Evolutionary conservation across 192 early-diverging fungal species (phyloP).

Genomic region (Lobosporangium transversale): DNA sequence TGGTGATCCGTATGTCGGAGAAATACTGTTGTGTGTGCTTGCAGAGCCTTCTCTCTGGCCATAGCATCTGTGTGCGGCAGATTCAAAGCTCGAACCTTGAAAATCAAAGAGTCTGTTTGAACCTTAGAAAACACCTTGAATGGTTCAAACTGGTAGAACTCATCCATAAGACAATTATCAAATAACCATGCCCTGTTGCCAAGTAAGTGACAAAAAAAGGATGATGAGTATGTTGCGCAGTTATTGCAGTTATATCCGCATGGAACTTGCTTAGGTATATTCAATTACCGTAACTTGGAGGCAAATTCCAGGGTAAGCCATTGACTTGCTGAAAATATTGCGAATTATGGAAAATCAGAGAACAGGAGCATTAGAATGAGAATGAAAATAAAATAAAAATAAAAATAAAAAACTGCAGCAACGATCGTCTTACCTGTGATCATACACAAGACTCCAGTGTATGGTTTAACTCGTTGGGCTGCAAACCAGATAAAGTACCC

Average conservation of each 20-base stretch:
- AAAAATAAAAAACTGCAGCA: too few species aligned
- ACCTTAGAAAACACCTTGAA: slow-evolving; percentile 70
- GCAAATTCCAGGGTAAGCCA: slow-evolving; percentile 70
- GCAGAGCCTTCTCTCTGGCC: background rate
- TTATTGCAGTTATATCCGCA: too few species aligned
- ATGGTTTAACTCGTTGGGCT: slow-evolving; percentile 58
- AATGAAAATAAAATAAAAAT: background rate
- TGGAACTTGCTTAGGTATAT: background rate
- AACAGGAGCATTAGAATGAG: background rate
- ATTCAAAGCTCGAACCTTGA: slow-evolving; percentile 53
- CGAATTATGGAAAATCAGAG: background rate
- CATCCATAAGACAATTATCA: slow-evolving; percentile 58
- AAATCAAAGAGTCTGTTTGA: slow-evolving; percentile 69
- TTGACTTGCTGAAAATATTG: slow-evolving; percentile 64
- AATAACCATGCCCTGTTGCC: slow-evolving; percentile 61
- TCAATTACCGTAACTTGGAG: slow-evolving; percentile 55
- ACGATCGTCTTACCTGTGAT: slow-evolving; percentile 65
- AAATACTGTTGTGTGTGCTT: slow-evolving; percentile 48
- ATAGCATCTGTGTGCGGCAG: background rate
- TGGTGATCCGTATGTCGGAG: slow-evolving; percentile 58
- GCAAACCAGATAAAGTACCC: slow-evolving; percentile 70
- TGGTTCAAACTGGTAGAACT: slow-evolving; percentile 67
- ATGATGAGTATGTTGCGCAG: background rate
- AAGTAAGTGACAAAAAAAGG: background rate
- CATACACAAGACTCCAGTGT: slow-evolving; percentile 59